These are phyloP conservation scores for Grosmannia clavigera DNA, from an alignment of 2,329 filamentous ascomycete genomes.

Conservation along the genomic window DNA sequence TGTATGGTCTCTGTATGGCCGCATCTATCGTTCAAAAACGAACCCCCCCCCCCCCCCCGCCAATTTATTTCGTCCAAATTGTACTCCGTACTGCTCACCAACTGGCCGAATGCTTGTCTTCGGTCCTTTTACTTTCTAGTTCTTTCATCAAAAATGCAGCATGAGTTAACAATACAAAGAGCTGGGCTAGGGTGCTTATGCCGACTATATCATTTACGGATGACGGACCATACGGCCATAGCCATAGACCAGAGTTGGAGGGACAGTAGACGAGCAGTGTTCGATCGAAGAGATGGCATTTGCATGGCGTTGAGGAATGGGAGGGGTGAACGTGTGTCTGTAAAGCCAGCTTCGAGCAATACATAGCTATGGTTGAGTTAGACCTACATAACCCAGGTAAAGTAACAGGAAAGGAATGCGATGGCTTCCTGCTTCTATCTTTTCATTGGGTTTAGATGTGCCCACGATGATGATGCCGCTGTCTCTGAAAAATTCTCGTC, in stretches of 20 bases:
- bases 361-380: slow-evolving; percentile 23
- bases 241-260: slow-evolving; percentile 25
- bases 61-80: no score
- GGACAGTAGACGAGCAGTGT: slow-evolving; percentile 7
- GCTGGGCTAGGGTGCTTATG: slow-evolving; percentile 33
- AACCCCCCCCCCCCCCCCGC: no score
- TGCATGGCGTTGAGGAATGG: slow-evolving; percentile 36
- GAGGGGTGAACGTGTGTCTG: slow-evolving; percentile 42
- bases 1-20: no score
- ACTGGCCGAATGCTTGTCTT: no score
- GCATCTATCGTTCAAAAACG: no score
- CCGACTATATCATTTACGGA: slow-evolving; percentile 29
- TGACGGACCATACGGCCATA: slow-evolving; percentile 25
- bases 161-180: slow-evolving; percentile 28
- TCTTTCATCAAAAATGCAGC: neutral
- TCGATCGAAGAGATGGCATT: slow-evolving; percentile 31
- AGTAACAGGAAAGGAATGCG: neutral
- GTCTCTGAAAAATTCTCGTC: no score
- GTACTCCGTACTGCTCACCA: no score
- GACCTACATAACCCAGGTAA: no score
- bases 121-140: neutral
- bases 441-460: neutral
- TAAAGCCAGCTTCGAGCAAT: slow-evolving; percentile 42
- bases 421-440: neutral
- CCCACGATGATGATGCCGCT: no score